Conservation (phyloP, 805 yeast species). For the Zygosaccharomyces pseudorouxii region DNA sequence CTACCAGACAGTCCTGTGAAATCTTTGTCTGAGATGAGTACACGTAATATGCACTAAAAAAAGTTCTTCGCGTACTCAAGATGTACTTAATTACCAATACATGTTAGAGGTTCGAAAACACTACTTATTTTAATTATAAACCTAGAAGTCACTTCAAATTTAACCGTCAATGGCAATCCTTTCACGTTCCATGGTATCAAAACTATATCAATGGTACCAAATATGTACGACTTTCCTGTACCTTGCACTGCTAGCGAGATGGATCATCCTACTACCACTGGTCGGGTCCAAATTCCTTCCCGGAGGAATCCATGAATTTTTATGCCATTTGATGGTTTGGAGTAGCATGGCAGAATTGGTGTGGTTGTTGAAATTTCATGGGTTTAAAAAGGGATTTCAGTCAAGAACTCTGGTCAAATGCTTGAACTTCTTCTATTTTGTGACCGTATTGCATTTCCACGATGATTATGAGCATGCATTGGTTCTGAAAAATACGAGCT, state of each 20-base stretch:
- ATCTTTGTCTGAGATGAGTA: background rate
- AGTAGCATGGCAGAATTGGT: constrained; percentile 22
- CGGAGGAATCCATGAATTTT: constrained; percentile 68
- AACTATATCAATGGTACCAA: constrained; percentile 29
- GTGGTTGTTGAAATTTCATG: constrained; percentile 27
- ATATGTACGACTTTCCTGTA: constrained; percentile 25
- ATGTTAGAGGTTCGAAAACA: background rate
- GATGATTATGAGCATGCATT: constrained; percentile 34
- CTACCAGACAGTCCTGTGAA: background rate
- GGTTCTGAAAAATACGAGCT: constrained; percentile 29
- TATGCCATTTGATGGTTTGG: constrained; percentile 30
- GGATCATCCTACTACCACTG: constrained; percentile 51
- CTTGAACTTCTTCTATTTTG: constrained; percentile 29
- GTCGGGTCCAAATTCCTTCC: constrained; percentile 64
- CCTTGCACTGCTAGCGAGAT: constrained; percentile 38
- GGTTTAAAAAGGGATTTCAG: constrained; percentile 14
- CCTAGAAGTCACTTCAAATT: background rate
- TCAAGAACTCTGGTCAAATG: constrained; percentile 25
- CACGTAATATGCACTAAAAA: background rate
- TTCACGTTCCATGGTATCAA: constrained; percentile 9
- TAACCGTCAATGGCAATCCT: constrained; percentile 7
- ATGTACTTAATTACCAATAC: background rate
- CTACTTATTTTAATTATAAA: background rate
- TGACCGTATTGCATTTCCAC: constrained; percentile 26
- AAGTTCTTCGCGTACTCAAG: background rate